phyloP scores from a whole-genome alignment of 768 basidiomycete species.

The Naganishia vishniacii region DNA sequence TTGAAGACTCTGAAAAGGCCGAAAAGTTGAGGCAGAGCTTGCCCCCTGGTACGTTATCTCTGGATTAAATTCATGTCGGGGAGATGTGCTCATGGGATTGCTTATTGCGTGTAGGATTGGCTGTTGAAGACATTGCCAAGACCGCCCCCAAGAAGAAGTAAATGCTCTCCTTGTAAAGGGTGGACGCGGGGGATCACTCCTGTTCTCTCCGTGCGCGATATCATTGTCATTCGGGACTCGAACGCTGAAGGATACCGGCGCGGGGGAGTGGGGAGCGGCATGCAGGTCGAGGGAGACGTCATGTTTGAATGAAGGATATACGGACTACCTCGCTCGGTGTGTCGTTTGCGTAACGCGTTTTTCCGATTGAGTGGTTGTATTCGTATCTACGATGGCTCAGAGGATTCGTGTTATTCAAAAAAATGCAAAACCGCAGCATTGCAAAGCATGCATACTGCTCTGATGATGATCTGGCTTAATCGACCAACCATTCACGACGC shows the following conservation, averaged over 20 bases:
- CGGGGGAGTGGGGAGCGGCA: no score
- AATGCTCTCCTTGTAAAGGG: constrained; percentile 12
- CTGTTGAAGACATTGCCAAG: constrained; percentile 35
- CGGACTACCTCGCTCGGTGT: no score
- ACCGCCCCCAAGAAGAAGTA: constrained; percentile 49
- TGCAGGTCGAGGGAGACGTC: no score
- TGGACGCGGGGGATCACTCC: no score
- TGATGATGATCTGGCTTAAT: no score
- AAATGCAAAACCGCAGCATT: neutral
- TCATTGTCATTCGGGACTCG: no score
- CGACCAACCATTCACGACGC: no score
- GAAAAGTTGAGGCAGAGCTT: constrained; percentile 93
- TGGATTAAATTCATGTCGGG: neutral
- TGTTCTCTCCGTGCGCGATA: no score
- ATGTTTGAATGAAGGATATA: no score
- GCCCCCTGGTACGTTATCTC: constrained; percentile 67
- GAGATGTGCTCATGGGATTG: neutral
- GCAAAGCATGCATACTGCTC: no score
- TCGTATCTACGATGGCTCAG: neutral
- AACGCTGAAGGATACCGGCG: no score
- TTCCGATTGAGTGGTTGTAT: neutral
- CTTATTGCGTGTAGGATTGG: constrained; percentile 21
- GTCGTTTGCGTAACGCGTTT: neutral
- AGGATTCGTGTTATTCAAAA: neutral
- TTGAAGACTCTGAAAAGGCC: constrained; percentile 96